phyloP scores from a whole-genome alignment of 441 rosid species.

The Erysimum pusillum region DNA sequence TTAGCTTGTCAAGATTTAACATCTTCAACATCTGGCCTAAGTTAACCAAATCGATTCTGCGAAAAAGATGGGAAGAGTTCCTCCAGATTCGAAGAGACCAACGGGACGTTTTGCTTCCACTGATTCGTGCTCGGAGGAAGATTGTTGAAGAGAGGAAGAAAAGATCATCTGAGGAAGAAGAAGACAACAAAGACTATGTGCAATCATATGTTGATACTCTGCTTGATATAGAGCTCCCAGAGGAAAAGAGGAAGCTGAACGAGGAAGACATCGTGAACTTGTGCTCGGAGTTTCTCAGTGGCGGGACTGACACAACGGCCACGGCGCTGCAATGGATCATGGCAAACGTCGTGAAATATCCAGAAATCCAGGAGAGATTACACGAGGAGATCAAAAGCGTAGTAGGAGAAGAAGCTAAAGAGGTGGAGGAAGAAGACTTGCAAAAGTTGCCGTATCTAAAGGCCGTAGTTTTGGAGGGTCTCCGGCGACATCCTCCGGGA shows the following conservation, averaged over 20 bases:
- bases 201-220: conserved; percentile 43
- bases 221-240: conserved; percentile 29
- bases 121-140: conserved; percentile 41
- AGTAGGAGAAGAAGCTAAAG: conserved; percentile 26
- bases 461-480: conserved; percentile 47
- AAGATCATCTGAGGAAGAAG: not conserved
- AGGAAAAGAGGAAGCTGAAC: conserved; percentile 37
- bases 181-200: conserved; percentile 25
- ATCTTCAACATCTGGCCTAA: conserved; percentile 43
- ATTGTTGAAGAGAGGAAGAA: conserved; percentile 2
- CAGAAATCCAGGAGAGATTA: conserved; percentile 31
- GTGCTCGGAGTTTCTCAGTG: conserved; percentile 47
- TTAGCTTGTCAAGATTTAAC: conserved; percentile 7
- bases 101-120: not conserved
- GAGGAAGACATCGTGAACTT: conserved; percentile 40
- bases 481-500: conserved; percentile 46
- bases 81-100: conserved; percentile 25
- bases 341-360: conserved; percentile 49
- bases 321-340: conserved; percentile 51
- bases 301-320: conserved; percentile 47
- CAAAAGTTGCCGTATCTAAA: conserved; percentile 47
- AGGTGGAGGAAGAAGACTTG: conserved; percentile 33
- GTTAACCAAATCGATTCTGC: conserved; percentile 34
- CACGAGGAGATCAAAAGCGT: conserved; percentile 41
- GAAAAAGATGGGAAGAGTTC: conserved; percentile 40